These are phyloP conservation scores for Candida insectalens DNA, from an alignment of 805 yeast genomes.

Conservation along the genomic window DNA sequence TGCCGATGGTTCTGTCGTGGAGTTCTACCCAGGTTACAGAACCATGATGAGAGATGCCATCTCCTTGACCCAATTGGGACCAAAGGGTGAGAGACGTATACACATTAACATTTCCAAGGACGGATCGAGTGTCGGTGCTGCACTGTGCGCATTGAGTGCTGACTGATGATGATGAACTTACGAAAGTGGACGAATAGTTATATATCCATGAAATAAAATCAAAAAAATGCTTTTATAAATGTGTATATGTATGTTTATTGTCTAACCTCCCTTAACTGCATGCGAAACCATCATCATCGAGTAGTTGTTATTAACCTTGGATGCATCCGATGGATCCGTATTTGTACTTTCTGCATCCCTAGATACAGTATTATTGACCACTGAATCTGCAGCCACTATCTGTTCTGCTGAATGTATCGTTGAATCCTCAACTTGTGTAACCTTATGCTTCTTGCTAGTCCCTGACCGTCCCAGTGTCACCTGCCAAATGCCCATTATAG, in stretches of 20 bases:
- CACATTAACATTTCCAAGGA: slow-evolving; percentile 81
- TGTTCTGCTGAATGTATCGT: no score
- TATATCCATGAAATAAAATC: no score
- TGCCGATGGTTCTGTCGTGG: slow-evolving; percentile 91
- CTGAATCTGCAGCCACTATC: no score
- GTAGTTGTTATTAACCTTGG: slow-evolving; percentile 1
- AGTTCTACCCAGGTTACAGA: slow-evolving; percentile 86
- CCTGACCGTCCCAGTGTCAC: slow-evolving; percentile 5
- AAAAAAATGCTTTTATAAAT: no score
- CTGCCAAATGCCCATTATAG: slow-evolving; percentile 6
- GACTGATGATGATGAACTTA: background rate
- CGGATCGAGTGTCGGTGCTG: slow-evolving; percentile 97
- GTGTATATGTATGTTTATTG: no score
- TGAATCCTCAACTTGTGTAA: no score
- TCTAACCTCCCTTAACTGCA: no score
- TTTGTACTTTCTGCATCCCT: no score
- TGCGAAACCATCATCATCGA: background rate
- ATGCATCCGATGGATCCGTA: background rate
- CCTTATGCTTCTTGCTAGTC: background rate
- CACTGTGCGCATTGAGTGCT: slow-evolving; percentile 62
- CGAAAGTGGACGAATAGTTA: no score
- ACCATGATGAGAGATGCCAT: slow-evolving; percentile 74
- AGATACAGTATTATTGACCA: no score
- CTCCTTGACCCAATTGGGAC: slow-evolving; percentile 57
- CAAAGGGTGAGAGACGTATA: slow-evolving; percentile 65